Evolutionary conservation across 208 protist species (phyloP).

Genomic region (Tritrichomonas musculus): DNA sequence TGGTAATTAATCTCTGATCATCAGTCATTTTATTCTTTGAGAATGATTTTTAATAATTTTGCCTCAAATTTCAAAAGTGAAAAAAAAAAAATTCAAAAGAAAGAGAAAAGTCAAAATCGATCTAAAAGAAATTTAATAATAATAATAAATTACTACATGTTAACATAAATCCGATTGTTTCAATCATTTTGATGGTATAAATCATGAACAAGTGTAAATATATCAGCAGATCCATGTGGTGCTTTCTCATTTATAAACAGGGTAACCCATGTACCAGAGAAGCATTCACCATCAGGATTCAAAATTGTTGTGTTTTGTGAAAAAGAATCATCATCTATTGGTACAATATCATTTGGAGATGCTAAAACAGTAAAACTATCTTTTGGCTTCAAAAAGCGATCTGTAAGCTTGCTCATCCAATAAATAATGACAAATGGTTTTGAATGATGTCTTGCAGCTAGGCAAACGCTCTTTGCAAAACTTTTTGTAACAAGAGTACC

Average conservation of each 20-base stretch:
- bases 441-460: not conserved
- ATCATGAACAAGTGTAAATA: not conserved
- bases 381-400: not conserved
- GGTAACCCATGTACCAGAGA: not conserved
- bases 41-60: too few species aligned
- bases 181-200: not conserved
- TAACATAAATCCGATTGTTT: too few species aligned
- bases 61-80: too few species aligned
- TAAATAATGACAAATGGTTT: not conserved
- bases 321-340: not conserved
- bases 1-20: too few species aligned
- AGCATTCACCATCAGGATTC: not conserved
- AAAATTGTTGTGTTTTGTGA: not conserved
- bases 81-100: too few species aligned
- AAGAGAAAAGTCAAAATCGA: too few species aligned
- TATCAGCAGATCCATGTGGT: not conserved
- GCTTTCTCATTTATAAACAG: not conserved
- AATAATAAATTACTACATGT: too few species aligned
- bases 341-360: not conserved
- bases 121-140: too few species aligned
- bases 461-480: not conserved
- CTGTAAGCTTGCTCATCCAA: conserved; percentile 21
- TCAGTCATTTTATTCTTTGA: too few species aligned
- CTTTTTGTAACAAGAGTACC: not conserved
- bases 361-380: not conserved